Evolutionary conservation across 306 rosid genomes (phyloP).

Genomic region (Prosopis cineraria): DNA sequence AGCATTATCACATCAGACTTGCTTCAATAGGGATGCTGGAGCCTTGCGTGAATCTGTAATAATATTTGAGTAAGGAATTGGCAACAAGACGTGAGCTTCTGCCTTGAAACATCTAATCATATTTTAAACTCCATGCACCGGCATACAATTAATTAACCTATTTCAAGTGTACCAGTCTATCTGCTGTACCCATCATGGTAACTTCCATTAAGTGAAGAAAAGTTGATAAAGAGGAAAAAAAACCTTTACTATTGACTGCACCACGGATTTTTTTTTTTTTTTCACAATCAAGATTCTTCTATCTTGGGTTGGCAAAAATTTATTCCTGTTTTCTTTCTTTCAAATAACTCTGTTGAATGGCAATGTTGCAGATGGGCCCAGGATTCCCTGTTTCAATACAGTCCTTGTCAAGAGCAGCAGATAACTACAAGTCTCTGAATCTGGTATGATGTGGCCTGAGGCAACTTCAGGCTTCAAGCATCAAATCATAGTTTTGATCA

Average conservation of each 20-base stretch:
- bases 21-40: not conserved
- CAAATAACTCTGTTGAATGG: slow-evolving; percentile 18
- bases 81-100: not conserved
- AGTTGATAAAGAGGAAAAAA: not conserved
- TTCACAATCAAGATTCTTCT: not conserved
- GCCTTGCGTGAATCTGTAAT: too few relatives aligned
- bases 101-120: not conserved
- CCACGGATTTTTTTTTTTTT: not conserved
- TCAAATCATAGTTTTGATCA: slow-evolving; percentile 33
- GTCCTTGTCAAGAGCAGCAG: slow-evolving; percentile 91
- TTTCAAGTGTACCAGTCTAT: not conserved
- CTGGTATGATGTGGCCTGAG: slow-evolving; percentile 41
- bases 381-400: slow-evolving; percentile 85
- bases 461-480: slow-evolving; percentile 9
- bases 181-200: not conserved
- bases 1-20: not conserved
- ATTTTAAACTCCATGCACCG: not conserved
- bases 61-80: not conserved
- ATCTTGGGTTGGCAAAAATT: not conserved
- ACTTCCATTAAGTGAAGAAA: not conserved
- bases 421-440: slow-evolving; percentile 71
- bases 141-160: not conserved
- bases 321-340: not conserved
- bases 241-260: not conserved
- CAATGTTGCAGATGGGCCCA: slow-evolving; percentile 82